These are phyloP conservation scores for Favolaschia claudopus DNA, from an alignment of 768 basidiomycete species.

Conservation along the genomic window DNA sequence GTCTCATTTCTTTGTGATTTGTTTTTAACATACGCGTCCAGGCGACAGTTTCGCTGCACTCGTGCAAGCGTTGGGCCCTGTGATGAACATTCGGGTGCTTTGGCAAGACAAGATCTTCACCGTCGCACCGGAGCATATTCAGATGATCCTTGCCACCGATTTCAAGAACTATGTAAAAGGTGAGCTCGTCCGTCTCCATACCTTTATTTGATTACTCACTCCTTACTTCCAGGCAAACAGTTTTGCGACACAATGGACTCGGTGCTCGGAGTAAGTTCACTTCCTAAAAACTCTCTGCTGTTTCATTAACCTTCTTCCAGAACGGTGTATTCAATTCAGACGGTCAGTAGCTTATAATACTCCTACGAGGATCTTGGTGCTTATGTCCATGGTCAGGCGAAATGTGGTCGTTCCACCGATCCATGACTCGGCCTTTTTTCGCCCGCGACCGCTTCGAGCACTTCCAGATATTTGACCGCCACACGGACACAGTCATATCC, in stretches of 20 bases:
- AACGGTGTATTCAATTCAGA: slow-evolving; percentile 66
- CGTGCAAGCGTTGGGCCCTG: slow-evolving; percentile 29
- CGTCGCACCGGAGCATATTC: slow-evolving; percentile 16
- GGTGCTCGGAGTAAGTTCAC: slow-evolving; percentile 42
- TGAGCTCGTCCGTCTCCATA: neutral
- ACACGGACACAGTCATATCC: slow-evolving; percentile 44
- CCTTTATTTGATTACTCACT: neutral
- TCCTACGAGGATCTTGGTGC: neutral
- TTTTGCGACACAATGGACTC: slow-evolving; percentile 35
- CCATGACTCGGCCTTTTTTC: slow-evolving; percentile 62
- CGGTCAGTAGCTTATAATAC: slow-evolving; percentile 35
- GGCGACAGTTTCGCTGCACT: slow-evolving; percentile 34
- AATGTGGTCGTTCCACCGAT: slow-evolving; percentile 61
- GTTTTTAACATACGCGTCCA: slow-evolving; percentile 10
- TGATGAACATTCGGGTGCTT: neutral
- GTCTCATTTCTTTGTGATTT: neutral
- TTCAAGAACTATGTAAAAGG: slow-evolving; percentile 38
- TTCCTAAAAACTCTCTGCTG: neutral
- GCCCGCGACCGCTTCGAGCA: slow-evolving; percentile 44
- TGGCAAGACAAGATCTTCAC: slow-evolving; percentile 11
- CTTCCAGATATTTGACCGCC: slow-evolving; percentile 49
- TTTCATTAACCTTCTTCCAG: neutral
- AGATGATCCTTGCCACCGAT: neutral
- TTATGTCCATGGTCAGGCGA: too few species aligned
- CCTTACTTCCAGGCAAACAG: slow-evolving; percentile 34